Percentiles rank a stretch among this genome's conserved stretches.
These are phyloP conservation scores for Diaporthe humulicola DNA, from an alignment of 2,329 filamentous ascomycete species.

Conservation along the genomic window DNA sequence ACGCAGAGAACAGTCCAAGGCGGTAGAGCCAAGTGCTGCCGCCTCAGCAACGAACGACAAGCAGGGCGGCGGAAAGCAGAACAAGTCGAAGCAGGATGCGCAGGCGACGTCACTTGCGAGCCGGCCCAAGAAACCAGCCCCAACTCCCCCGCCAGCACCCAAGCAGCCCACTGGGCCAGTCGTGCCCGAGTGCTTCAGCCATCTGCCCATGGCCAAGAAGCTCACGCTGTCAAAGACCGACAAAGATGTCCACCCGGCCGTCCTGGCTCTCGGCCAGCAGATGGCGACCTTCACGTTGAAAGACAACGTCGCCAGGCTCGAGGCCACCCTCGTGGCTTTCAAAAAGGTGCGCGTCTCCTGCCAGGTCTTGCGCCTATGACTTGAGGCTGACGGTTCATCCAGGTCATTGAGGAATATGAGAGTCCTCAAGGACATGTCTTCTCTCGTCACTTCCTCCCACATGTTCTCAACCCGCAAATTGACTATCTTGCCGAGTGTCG, in stretches of 20 bases:
- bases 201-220: constrained; percentile 78
- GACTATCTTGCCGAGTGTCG: constrained; percentile 93
- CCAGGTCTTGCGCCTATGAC: neutral
- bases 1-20: constrained; percentile 76
- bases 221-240: constrained; percentile 70
- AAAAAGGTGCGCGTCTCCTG: constrained; percentile 75
- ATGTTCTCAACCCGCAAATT: constrained; percentile 94
- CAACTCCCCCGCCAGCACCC: constrained; percentile 54
- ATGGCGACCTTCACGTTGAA: constrained; percentile 90
- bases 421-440: constrained; percentile 89
- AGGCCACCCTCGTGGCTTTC: constrained; percentile 90
- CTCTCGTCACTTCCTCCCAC: constrained; percentile 89
- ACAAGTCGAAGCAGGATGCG: constrained; percentile 62
- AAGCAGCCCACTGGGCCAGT: constrained; percentile 70
- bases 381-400: constrained; percentile 40
- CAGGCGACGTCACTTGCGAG: constrained; percentile 47
- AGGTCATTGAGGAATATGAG: constrained; percentile 94
- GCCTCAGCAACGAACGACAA: constrained; percentile 59
- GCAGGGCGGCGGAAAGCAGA: constrained; percentile 52
- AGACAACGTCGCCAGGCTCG: constrained; percentile 88
- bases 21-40: constrained; percentile 52
- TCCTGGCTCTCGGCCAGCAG: constrained; percentile 88
- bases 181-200: constrained; percentile 81
- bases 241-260: constrained; percentile 86
- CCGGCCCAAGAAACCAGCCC: constrained; percentile 46